Evolutionary conservation across 305 asterid species (phyloP).

Genomic region (Fraxinus baroniana): DNA sequence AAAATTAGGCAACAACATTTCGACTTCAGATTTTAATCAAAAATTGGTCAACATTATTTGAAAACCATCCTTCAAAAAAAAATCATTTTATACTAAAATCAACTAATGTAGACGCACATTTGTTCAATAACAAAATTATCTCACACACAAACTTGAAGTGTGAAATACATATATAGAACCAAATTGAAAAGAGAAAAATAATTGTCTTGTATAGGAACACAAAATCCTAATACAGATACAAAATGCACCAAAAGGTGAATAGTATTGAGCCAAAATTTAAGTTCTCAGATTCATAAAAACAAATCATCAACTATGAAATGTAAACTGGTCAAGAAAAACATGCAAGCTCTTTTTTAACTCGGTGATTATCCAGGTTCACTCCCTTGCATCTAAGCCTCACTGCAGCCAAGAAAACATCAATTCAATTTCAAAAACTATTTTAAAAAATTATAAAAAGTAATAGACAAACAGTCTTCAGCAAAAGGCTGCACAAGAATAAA

Average conservation of each 20-base stretch:
- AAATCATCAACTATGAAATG: no score
- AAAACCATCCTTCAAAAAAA: not conserved
- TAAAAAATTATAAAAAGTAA: not conserved
- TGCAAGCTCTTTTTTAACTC: conserved; percentile 73
- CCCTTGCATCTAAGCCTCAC: conserved; percentile 93
- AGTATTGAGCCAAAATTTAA: not conserved
- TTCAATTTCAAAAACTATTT: conserved; percentile 19
- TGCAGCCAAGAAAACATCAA: conserved; percentile 24
- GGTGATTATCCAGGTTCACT: conserved; percentile 69
- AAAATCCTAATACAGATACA: not conserved
- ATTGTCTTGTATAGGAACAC: not conserved
- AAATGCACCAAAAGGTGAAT: not conserved
- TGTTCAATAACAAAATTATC: not conserved
- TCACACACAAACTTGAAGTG: not conserved
- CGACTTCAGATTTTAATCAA: not conserved
- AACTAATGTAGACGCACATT: not conserved
- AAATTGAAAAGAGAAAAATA: not conserved
- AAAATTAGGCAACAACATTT: not conserved
- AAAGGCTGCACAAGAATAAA: not conserved
- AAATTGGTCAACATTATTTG: not conserved
- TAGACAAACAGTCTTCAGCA: not conserved
- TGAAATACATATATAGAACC: not conserved
- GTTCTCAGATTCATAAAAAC: not conserved
- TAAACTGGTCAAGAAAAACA: conserved; percentile 10
- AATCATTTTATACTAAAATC: no score